Evolutionary conservation across 768 basidiomycete species (phyloP).

Genomic region (Mycena venus): DNA sequence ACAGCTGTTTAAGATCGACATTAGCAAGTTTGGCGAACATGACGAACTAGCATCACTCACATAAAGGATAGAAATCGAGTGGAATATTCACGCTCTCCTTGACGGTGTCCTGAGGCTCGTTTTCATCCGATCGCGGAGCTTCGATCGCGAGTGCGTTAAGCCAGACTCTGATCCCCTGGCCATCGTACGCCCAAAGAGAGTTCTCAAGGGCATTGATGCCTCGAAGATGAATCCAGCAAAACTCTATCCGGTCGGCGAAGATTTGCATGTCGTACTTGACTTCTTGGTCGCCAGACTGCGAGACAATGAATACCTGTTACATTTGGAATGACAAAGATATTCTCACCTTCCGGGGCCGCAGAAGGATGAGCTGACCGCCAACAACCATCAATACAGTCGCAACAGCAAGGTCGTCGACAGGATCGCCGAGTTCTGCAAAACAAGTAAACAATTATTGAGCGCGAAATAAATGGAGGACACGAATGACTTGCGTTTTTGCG

Average conservation of each 20-base stretch:
- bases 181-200: constrained; percentile 98
- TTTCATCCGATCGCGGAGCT: constrained; percentile 55
- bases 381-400: constrained; percentile 98
- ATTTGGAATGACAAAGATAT: background rate
- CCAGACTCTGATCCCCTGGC: constrained; percentile 91
- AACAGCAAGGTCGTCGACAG: constrained; percentile 90
- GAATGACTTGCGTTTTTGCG: constrained; percentile 85
- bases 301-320: background rate
- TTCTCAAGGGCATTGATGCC: constrained; percentile 96
- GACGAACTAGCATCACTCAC: constrained; percentile 60
- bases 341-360: constrained; percentile 86
- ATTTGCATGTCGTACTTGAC: constrained; percentile 98
- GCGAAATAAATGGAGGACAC: background rate
- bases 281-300: constrained; percentile 85
- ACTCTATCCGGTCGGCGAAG: constrained; percentile 96
- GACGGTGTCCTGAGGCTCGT: constrained; percentile 62
- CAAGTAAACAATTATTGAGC: constrained; percentile 9
- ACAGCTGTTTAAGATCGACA: constrained; percentile 70
- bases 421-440: constrained; percentile 90
- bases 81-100: constrained; percentile 95
- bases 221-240: constrained; percentile 98
- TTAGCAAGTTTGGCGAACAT: background rate
- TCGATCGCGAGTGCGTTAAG: constrained; percentile 95
- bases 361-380: constrained; percentile 89
- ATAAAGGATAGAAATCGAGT: constrained; percentile 95